Conservation (phyloP, 441 rosid species). For the Melianthus villosus region DNA sequence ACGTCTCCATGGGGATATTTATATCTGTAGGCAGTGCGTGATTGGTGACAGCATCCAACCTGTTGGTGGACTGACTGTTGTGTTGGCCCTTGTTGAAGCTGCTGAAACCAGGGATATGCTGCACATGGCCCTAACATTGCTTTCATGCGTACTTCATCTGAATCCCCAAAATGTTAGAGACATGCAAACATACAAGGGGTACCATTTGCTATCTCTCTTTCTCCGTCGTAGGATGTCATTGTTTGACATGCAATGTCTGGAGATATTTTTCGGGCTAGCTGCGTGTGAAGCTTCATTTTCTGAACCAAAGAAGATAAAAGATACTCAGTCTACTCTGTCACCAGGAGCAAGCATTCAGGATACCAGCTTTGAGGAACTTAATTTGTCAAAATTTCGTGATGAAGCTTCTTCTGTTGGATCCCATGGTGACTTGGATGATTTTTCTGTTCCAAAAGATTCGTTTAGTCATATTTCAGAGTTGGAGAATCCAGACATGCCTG, state of each 20-base stretch:
- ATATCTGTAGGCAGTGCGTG: slow-evolving; percentile 73
- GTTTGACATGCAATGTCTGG: slow-evolving; percentile 96
- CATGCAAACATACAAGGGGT: slow-evolving; percentile 95
- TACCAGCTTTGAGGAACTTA: slow-evolving; percentile 68
- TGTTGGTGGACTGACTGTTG: slow-evolving; percentile 82
- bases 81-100: slow-evolving; percentile 91
- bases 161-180: slow-evolving; percentile 92
- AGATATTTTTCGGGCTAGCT: slow-evolving; percentile 92
- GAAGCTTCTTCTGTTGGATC: slow-evolving; percentile 86
- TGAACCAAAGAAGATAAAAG: slow-evolving; percentile 70
- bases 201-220: slow-evolving; percentile 94
- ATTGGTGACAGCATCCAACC: slow-evolving; percentile 90
- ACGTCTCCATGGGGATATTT: slow-evolving; percentile 74
- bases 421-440: slow-evolving; percentile 91
- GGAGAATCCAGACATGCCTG: slow-evolving; percentile 61
- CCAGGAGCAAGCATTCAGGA: slow-evolving; percentile 45
- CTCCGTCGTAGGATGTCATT: slow-evolving; percentile 77
- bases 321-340: slow-evolving; percentile 22
- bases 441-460: slow-evolving; percentile 78
- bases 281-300: slow-evolving; percentile 99
- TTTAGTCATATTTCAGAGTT: slow-evolving; percentile 93
- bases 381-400: slow-evolving; percentile 69
- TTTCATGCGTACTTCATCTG: slow-evolving; percentile 89
- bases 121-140: slow-evolving; percentile 88
- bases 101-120: slow-evolving; percentile 95